A percentile compares a stretch with the other conserved stretches of the same genome.
phyloP scores from a whole-genome alignment of 148 eudicot genomes.

The Fagopyrum homotropicum region DNA sequence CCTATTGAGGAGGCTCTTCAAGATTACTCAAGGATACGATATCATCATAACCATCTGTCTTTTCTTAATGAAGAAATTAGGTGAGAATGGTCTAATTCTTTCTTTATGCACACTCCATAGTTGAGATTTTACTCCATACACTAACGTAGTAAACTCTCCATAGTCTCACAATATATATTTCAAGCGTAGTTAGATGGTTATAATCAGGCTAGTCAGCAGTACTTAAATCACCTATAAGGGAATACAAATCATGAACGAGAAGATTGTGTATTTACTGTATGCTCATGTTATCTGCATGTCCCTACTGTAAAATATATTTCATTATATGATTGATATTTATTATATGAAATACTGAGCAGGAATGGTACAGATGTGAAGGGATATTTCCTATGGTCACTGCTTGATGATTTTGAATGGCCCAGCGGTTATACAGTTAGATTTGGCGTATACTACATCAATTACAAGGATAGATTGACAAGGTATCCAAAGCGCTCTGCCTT shows the following conservation, averaged over 20 bases:
- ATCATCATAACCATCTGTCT: neutral
- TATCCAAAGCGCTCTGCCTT: neutral
- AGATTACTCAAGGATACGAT: constrained; percentile 1
- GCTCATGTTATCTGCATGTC: too few species aligned
- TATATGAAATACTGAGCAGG: neutral
- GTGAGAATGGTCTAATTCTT: neutral
- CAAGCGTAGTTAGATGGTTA: neutral
- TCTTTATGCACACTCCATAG: neutral
- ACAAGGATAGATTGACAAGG: neutral
- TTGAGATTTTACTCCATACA: too few species aligned
- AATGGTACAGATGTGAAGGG: constrained; percentile 11
- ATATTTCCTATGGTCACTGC: constrained; percentile 3
- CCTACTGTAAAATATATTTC: too few species aligned
- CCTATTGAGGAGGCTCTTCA: neutral
- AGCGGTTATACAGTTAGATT: constrained; percentile 8
- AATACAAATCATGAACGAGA: too few species aligned
- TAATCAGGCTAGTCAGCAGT: too few species aligned
- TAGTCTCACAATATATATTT: too few species aligned
- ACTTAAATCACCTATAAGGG: too few species aligned
- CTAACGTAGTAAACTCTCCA: too few species aligned
- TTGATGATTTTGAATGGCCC: constrained; percentile 15
- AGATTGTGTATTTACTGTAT: too few species aligned
- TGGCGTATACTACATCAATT: constrained; percentile 5
- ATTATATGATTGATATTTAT: neutral
- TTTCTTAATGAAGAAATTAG: neutral